phyloP scores from a whole-genome alignment of 2,329 filamentous ascomycete species.

The Botrytis squamosa region DNA sequence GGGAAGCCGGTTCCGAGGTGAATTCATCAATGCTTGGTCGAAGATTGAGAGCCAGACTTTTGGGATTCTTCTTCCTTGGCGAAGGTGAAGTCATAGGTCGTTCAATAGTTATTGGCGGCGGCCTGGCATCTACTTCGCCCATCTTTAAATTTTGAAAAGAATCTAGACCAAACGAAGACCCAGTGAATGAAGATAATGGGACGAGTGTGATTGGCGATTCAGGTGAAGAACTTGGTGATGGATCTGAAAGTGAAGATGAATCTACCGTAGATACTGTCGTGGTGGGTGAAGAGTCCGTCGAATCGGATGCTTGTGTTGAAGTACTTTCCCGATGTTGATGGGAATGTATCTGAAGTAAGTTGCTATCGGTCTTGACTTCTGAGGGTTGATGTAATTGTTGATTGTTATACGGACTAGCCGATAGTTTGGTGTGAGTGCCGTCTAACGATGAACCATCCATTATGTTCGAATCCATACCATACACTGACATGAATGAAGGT shows the following conservation, averaged over 20 bases:
- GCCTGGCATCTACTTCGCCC: constrained; percentile 41
- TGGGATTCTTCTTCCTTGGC: constrained; percentile 75
- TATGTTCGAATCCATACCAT: constrained; percentile 56
- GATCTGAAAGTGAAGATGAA: constrained; percentile 84
- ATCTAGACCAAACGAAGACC: constrained; percentile 51
- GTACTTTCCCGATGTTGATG: constrained; percentile 75
- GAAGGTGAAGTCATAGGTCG: constrained; percentile 67
- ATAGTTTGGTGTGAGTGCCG: constrained; percentile 29
- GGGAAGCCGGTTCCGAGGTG: constrained; percentile 58
- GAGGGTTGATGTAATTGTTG: constrained; percentile 22
- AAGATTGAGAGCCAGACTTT: constrained; percentile 76
- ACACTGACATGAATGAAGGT: constrained; percentile 75
- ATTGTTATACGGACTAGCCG: constrained; percentile 25
- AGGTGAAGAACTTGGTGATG: constrained; percentile 87
- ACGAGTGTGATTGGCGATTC: constrained; percentile 80
- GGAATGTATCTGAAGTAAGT: constrained; percentile 33
- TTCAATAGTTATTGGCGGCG: constrained; percentile 44
- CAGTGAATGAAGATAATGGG: constrained; percentile 67
- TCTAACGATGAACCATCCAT: constrained; percentile 31
- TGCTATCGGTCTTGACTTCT: constrained; percentile 21
- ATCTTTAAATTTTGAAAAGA: constrained; percentile 41
- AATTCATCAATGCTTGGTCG: constrained; percentile 50
- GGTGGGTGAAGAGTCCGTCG: constrained; percentile 90
- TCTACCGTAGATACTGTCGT: constrained; percentile 92
- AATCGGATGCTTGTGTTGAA: constrained; percentile 77